phyloP scores from a whole-genome alignment of 2,329 filamentous ascomycete genomes.

The Penicillium psychrosexuale region DNA sequence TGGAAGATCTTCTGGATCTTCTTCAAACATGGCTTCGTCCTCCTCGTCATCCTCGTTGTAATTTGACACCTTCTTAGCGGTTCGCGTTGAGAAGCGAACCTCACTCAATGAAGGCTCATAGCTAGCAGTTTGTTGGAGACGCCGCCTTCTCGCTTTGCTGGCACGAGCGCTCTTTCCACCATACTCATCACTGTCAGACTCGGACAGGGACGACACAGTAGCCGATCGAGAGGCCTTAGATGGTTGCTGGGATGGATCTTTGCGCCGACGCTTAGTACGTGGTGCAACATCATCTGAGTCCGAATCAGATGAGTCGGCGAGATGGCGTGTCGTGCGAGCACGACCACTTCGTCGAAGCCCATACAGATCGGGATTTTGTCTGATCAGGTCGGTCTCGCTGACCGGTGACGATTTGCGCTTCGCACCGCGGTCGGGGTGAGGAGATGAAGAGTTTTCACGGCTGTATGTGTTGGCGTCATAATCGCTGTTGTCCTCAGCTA shows the following conservation, averaged over 20 bases:
- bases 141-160: conserved; percentile 72
- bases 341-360: conserved; percentile 84
- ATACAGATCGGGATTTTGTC: conserved; percentile 90
- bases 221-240: conserved; percentile 48
- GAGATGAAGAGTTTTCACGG: conserved; percentile 64
- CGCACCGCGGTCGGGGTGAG: conserved; percentile 63
- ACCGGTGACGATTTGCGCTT: conserved; percentile 69
- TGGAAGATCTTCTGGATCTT: conserved; percentile 58
- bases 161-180: conserved; percentile 69
- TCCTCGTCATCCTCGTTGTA: conserved; percentile 68
- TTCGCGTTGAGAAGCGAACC: conserved; percentile 86
- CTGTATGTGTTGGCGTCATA: conserved; percentile 56
- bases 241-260: conserved; percentile 49
- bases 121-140: conserved; percentile 63
- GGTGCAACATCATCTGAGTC: conserved; percentile 67
- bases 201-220: conserved; percentile 63
- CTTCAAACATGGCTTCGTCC: conserved; percentile 53
- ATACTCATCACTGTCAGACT: conserved; percentile 67
- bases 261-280: conserved; percentile 51
- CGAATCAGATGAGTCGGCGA: conserved; percentile 63
- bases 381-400: conserved; percentile 78
- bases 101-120: conserved; percentile 68
- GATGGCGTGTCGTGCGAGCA: conserved; percentile 59
- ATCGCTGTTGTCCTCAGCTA: conserved; percentile 62
- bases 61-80: conserved; percentile 70